Base-by-base conservation (phyloP, 140 eudicot species). In the Ambrosia hybrid region DNA sequence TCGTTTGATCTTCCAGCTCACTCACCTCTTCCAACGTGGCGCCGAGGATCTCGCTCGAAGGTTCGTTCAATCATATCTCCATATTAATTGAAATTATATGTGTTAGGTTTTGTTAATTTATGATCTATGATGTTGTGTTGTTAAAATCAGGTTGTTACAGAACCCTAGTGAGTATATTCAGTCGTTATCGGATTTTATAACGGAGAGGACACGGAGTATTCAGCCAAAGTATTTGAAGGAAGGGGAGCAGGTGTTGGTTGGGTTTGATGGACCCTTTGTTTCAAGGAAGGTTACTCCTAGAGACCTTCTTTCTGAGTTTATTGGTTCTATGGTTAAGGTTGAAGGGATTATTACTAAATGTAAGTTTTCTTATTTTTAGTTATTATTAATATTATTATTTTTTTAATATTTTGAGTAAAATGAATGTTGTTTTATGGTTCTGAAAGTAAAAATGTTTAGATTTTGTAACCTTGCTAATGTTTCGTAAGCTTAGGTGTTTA, bases 321-420 rank as follows among this genome's bases (percentile, higher is more conserved):
- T 94, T 7, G 99, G 99, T 16, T 88, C 99, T 21, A 84, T 90
- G 93, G 99, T 94, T 14, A 88, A 89, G 56, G 97, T 94, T 63
- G 97, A 88, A 63, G 99, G 99, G 74, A 94, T 94, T 71, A 81
- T 94, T 94, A 94, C 99, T 39, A 90, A 88, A 85, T 94, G 99
- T 94, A 86, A 38, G 83, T 79, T n/a, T 64, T 46, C 10, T 56
- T 58, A 9, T 0, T 63, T 21, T 21, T 21, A 21, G 26, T 21
- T 21, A 21, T 21, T 21, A 21, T 21, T 21, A 21, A 21, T 21
- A 21, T 21, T 21, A 21, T 21, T 21, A 21, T 21, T 21, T 21
- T 21, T 21, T 21, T 21, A 21, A 21, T 21, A 21, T 21, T 21
- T 21, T 21, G 26, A 21, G 26, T 21, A 21, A 13, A 13, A 34